Conservation (phyloP, 805 yeast species). For the Saturnispora besseyi region DNA sequence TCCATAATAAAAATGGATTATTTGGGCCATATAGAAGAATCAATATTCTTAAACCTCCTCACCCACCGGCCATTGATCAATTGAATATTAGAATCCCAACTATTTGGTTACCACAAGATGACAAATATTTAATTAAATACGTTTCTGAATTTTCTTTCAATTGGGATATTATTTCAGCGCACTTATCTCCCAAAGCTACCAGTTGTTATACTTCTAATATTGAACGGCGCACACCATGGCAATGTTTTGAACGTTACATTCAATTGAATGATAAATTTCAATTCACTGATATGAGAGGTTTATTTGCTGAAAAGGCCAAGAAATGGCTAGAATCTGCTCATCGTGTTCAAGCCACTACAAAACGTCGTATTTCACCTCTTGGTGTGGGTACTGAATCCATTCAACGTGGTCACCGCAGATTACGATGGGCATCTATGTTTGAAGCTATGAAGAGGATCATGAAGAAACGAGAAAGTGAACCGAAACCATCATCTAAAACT, state of each 20-base stretch:
- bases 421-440: constrained; percentile 96
- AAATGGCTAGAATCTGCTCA: constrained; percentile 90
- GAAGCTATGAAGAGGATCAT: constrained; percentile 88
- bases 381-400: constrained; percentile 92
- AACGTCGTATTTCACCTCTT: constrained; percentile 80
- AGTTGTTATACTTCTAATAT: constrained; percentile 74
- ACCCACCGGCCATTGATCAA: constrained; percentile 78
- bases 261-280: constrained; percentile 87
- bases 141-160: constrained; percentile 84
- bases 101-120: constrained; percentile 94
- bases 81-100: constrained; percentile 83
- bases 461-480: constrained; percentile 77
- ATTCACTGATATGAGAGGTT: constrained; percentile 78
- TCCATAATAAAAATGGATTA: constrained; percentile 42
- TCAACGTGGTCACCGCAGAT: constrained; percentile 83
- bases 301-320: constrained; percentile 73
- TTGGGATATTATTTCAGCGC: constrained; percentile 87
- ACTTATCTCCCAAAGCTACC: constrained; percentile 57
- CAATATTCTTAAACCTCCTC: constrained; percentile 73
- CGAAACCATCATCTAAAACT: constrained; percentile 43
- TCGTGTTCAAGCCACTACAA: constrained; percentile 78
- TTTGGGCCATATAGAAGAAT: constrained; percentile 50
- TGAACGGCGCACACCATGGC: constrained; percentile 97
- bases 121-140: constrained; percentile 64
- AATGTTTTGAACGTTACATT: constrained; percentile 92